A percentile compares a stretch with the other conserved stretches of the same genome.
Evolutionary conservation across 2,329 filamentous ascomycete species (phyloP).

Genomic region (Zasmidium cellare): DNA sequence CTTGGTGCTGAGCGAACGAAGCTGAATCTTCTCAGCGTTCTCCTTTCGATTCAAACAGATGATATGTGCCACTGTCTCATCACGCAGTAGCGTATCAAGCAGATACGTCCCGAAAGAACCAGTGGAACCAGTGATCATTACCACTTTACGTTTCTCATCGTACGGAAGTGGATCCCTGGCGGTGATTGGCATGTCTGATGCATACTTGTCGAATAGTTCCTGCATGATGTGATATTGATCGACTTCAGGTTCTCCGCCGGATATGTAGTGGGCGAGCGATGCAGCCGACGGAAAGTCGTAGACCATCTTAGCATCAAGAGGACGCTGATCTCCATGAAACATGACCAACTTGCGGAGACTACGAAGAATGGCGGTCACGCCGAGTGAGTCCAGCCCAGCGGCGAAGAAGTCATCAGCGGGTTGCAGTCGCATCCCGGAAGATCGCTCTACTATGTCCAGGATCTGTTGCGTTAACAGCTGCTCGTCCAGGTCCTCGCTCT

Average conservation of each 20-base stretch:
- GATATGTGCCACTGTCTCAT: conserved; percentile 29
- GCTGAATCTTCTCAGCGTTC: conserved; percentile 24
- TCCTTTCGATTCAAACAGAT: conserved; percentile 32
- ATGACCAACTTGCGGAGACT: conserved; percentile 9
- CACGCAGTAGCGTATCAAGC: conserved; percentile 31
- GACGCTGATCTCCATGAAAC: conserved; percentile 34
- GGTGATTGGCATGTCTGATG: conserved; percentile 20
- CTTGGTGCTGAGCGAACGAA: conserved; percentile 18
- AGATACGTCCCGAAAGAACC: conserved; percentile 38
- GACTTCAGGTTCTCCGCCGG: conserved; percentile 4
- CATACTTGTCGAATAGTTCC: conserved; percentile 33
- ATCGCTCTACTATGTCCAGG: conserved; percentile 7
- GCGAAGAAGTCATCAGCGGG: conserved; percentile 15
- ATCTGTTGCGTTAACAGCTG: conserved; percentile 9
- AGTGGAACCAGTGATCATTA: conserved; percentile 39
- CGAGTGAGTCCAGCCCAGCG: conserved; percentile 14
- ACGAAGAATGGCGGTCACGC: conserved; percentile 41
- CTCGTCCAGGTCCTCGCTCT: not conserved
- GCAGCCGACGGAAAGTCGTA: conserved; percentile 45
- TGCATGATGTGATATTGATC: conserved; percentile 10
- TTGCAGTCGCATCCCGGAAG: conserved; percentile 4
- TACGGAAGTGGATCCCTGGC: conserved; percentile 4
- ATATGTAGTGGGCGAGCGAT: conserved; percentile 39
- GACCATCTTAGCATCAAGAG: conserved; percentile 39
- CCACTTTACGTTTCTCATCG: conserved; percentile 6